Evolutionary conservation across 2,329 filamentous ascomycete genomes (phyloP), one percentile per base, ranked within the genome.

Genomic region (Paecilomyces sp.): DNA sequence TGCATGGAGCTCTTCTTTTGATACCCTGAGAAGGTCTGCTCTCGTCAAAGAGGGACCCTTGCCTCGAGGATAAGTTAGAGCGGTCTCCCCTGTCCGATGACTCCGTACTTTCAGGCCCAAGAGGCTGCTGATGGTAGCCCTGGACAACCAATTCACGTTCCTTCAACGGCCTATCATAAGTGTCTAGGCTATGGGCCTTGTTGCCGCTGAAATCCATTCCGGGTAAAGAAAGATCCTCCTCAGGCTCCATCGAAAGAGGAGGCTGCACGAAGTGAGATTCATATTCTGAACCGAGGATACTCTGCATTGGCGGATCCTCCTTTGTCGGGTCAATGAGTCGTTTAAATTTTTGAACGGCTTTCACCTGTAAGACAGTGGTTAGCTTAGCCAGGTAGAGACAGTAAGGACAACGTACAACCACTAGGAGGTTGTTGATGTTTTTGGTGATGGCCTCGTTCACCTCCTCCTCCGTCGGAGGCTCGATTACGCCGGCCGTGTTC

Each of bases 271-370:
- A 81, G 56, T 82, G 79, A 13, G 83, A 64, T 50, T 76, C 73
- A 56, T 71, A 79, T 33, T 83, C 81, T 58, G 80, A 78, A 3
- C 85, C 85, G 18, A 88, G 77, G 33, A 87, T 83, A 52, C 82
- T 83, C 61, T 85, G 81, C 67, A 87, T 79, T 30, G 80, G 76
- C 12, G 70, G 66, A 4, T 83, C 77, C 66, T 82, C 79, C 61
- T 81, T 82, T 59, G 41, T 47, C 41, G 80, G 78, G 63, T 84
- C 80, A 31, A 94, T 77, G 8, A 95, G 80, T 56, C 83, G 79
- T 72, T 95, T 97, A 80, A 97, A 97, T 60, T 89, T 90, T 63
- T 88, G 87, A 50, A 95, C 93, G 3, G 92, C 94, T 84, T 91
- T 94, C 81, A 97, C 89, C 88, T 91, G 63, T 31, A 55, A 4